Percentiles rank a stretch among this genome's conserved stretches.
phyloP scores from a whole-genome alignment of 257 asterid genomes.

The Ligustrum vulgare region DNA sequence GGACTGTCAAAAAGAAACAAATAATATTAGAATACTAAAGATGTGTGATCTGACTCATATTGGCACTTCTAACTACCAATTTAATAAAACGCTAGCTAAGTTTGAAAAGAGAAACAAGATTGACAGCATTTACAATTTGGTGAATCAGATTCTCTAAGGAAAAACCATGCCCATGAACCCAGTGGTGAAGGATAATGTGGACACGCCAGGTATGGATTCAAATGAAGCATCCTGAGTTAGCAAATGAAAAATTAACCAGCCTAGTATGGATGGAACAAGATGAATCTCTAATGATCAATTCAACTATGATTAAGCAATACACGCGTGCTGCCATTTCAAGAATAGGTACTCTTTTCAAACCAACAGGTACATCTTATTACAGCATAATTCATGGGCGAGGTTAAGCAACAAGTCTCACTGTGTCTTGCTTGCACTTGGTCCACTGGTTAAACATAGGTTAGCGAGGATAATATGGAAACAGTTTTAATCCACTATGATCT shows the following conservation, averaged over 20 bases:
- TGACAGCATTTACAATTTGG: background rate
- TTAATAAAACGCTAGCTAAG: background rate
- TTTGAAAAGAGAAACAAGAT: background rate
- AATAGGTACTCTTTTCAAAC: background rate
- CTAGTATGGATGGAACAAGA: background rate
- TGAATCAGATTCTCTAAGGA: background rate
- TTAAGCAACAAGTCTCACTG: background rate
- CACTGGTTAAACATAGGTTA: background rate
- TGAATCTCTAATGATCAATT: background rate
- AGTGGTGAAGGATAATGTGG: background rate
- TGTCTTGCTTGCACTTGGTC: background rate
- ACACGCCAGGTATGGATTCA: background rate
- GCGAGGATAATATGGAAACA: background rate
- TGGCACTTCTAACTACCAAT: background rate
- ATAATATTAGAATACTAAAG: background rate
- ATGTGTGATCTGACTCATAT: background rate
- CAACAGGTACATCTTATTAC: background rate
- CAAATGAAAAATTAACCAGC: background rate
- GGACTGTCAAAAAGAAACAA: constrained; percentile 46
- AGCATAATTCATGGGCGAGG: background rate
- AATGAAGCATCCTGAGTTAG: background rate
- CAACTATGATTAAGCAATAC: background rate
- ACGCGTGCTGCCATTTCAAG: background rate
- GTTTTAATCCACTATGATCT: background rate
- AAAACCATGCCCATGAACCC: background rate